Conservation (phyloP, 305 asterid genomes). For the Fraxinus angustifolia region DNA sequence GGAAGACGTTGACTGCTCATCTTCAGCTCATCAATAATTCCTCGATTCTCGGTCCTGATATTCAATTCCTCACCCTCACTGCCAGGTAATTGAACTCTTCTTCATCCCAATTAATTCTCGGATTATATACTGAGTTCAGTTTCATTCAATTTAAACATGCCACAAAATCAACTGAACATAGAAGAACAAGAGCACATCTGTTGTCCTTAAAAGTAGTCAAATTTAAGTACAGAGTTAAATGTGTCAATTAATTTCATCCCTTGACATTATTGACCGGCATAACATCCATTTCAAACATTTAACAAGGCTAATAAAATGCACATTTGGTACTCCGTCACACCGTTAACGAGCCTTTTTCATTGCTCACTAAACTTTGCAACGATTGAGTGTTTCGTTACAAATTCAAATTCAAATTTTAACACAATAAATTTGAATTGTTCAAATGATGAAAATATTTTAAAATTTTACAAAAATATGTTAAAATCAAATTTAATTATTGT, state of each 20-base stretch:
- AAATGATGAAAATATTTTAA: neutral
- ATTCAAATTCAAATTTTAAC: neutral
- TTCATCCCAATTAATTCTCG: neutral
- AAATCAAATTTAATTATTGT: no score
- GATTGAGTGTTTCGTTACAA: neutral
- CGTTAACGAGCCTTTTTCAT: neutral
- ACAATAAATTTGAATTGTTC: neutral
- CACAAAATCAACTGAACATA: neutral
- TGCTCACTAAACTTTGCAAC: neutral
- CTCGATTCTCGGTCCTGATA: conserved; percentile 52
- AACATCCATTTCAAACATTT: no score
- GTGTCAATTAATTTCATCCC: no score
- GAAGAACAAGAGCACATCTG: neutral
- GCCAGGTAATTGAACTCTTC: conserved; percentile 40
- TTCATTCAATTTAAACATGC: neutral
- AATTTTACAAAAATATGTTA: neutral
- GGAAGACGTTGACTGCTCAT: conserved; percentile 29
- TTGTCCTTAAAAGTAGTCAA: neutral
- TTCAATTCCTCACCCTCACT: conserved; percentile 45
- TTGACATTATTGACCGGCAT: no score
- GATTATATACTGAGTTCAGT: neutral
- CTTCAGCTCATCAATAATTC: conserved; percentile 38
- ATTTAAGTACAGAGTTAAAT: no score
- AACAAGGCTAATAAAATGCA: neutral
- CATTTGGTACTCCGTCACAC: neutral